Base-by-base conservation (phyloP, 1,139 yeast species). In the Saccharomyces hybrid region DNA sequence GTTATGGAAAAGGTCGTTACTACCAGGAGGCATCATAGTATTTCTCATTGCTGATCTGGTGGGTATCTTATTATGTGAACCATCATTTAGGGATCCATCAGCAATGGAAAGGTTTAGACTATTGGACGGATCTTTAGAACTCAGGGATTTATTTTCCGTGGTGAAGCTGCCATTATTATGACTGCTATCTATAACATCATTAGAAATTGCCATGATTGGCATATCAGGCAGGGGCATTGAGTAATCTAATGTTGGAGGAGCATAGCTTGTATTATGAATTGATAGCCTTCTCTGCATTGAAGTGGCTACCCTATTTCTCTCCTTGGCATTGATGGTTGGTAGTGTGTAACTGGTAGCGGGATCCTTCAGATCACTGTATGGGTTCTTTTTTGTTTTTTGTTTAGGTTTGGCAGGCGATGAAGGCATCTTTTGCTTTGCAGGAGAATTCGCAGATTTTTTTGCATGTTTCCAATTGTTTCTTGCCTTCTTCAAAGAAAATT, bases 221-320 rank as follows among this genome's bases (percentile, higher is more conserved):
- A 48, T 27, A 50, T 50, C 48, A 13, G 70, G 70, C 13, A 67
- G 53, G 4, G 72, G 70, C 58, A 62, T 62, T 2, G 69, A 59
- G 53, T 63, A 66, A 50, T 68, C 71, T 30, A 66, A 28, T 26
- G 59, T 58, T 11, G 68, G 66, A 3, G 69, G 66, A 23, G 58
- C 61, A 52, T 64, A 62, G 30, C 69, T 66, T 4, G 69, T 60
- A 51, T 69, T 68, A 52, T 71, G 75, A 32, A 73, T 65, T 3
- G 76, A 73, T 57, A 73, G 61, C 56, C 77, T 64, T 51, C 77
- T 61, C 54, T 73, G 75, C 75, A 73, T 73, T 7, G 73, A 64
- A 11, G 71, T 67, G 1, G 75, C 76, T 56, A 73, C 73, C 57
- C 72, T 73, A 48, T 69, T 73, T 55, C 73, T 70, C 48, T 71